Percentiles rank a stretch among this genome's conserved stretches.
Evolutionary conservation across 257 asterid genomes (phyloP).

Genomic region (Fraxinus pennsylvanica): DNA sequence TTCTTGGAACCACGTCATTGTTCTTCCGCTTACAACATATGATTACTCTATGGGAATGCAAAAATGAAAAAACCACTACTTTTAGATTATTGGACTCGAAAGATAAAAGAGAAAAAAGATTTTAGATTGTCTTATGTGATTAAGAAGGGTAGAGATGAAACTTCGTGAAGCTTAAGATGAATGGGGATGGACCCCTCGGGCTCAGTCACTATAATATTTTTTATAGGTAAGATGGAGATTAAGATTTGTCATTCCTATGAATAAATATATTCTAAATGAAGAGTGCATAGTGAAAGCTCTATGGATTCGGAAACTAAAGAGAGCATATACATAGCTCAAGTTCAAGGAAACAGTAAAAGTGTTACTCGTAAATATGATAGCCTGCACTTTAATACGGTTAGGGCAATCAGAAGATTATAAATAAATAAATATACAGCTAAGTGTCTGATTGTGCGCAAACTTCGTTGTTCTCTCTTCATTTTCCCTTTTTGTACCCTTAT

Average conservation of each 20-base stretch:
- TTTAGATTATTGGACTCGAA: no score
- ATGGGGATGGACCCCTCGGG: not conserved
- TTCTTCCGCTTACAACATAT: no score
- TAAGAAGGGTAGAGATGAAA: not conserved
- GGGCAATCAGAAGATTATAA: not conserved
- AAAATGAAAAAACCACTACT: no score
- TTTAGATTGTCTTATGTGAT: not conserved
- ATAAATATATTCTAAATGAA: no score
- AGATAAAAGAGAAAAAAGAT: not conserved
- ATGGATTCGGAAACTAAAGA: no score
- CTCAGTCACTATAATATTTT: not conserved
- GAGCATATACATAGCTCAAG: no score
- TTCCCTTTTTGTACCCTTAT: no score
- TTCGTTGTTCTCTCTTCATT: not conserved
- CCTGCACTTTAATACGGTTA: not conserved
- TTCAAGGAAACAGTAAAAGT: no score
- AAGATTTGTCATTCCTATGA: not conserved
- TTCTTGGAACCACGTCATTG: not conserved
- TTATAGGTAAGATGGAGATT: not conserved
- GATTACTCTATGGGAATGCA: not conserved
- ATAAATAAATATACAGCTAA: not conserved
- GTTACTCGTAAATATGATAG: not conserved
- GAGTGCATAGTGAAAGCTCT: not conserved
- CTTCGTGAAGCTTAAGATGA: not conserved
- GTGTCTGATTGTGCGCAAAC: not conserved